phyloP scores from a whole-genome alignment of 2,329 filamentous ascomycete species.

The Colletotrichum sp. region DNA sequence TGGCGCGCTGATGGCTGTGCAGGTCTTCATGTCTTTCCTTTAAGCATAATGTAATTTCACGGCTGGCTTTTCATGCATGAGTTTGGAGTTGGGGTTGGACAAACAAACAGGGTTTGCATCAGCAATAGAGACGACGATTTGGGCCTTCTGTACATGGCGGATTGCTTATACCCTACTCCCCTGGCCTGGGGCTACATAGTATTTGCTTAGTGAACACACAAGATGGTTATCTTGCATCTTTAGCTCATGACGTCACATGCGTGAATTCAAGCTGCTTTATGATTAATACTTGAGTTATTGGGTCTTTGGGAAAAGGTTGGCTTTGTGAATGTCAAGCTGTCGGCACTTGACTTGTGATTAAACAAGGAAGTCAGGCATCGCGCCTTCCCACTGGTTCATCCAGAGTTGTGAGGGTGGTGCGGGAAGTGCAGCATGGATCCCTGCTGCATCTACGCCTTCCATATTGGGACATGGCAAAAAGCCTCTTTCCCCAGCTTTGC shows the following conservation, averaged over 20 bases:
- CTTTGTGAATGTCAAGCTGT: rapidly evolving
- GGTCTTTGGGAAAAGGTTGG: not conserved
- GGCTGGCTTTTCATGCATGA: conserved; percentile 1
- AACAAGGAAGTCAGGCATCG: not conserved
- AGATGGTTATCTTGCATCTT: not conserved
- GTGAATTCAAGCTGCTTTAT: not conserved
- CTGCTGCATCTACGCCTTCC: not conserved
- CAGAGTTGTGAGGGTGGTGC: conserved; percentile 5
- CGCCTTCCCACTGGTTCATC: conserved; percentile 1
- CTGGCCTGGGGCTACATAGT: conserved; percentile 10
- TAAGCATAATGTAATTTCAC: conserved; percentile 8
- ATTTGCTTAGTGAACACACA: not conserved
- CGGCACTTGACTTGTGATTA: not conserved
- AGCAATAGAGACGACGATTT: not conserved
- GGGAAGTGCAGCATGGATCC: conserved; percentile 2
- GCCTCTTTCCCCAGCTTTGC: not conserved
- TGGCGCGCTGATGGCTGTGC: not conserved
- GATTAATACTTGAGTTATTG: rapidly evolving
- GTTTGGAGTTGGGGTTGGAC: conserved; percentile 5
- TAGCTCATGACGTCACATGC: not conserved
- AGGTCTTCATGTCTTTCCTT: conserved; percentile 9
- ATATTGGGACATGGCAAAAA: not conserved
- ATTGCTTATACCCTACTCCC: conserved; percentile 16
- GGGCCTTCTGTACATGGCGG: not conserved
- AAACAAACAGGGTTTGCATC: not conserved